Evolutionary conservation across 148 eudicot genomes (phyloP).

Genomic region (Chenopodium berlandieri): DNA sequence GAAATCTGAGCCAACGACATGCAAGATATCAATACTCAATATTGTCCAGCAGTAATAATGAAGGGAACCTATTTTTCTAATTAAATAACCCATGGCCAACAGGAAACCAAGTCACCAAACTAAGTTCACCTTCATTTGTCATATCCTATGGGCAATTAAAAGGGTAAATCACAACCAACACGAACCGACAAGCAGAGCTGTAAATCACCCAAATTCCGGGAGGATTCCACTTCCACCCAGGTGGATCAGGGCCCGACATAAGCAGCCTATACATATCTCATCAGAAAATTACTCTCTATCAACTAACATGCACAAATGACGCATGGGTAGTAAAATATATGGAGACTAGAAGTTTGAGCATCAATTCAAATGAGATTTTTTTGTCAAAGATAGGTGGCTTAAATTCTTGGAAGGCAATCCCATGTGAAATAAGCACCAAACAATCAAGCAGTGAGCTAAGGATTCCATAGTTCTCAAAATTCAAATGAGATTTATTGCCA

Average conservation of each 20-base stretch:
- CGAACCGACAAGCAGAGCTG: background rate
- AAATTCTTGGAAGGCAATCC: too few relatives aligned
- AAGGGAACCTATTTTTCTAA: too few relatives aligned
- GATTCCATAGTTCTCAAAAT: background rate
- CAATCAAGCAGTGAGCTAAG: too few relatives aligned
- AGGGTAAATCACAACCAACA: background rate
- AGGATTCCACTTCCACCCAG: too few relatives aligned
- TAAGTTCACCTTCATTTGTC: background rate
- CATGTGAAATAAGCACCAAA: too few relatives aligned
- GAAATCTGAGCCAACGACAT: slow-evolving; percentile 42
- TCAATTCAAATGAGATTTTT: background rate
- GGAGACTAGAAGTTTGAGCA: too few relatives aligned
- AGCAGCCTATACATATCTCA: background rate
- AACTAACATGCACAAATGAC: background rate
- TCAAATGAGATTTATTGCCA: background rate
- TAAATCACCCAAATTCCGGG: background rate
- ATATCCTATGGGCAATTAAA: background rate
- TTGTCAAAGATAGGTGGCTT: too few relatives aligned
- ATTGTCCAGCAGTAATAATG: too few relatives aligned
- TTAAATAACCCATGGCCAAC: background rate
- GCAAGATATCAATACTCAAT: background rate
- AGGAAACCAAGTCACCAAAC: background rate
- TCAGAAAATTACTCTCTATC: background rate
- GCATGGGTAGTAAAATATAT: too few relatives aligned
- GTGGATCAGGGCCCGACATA: too few relatives aligned